Percentiles rank a stretch among this genome's conserved stretches.
Evolutionary conservation across 768 basidiomycete species (phyloP).

Genomic region (Auriscalpium orientale): DNA sequence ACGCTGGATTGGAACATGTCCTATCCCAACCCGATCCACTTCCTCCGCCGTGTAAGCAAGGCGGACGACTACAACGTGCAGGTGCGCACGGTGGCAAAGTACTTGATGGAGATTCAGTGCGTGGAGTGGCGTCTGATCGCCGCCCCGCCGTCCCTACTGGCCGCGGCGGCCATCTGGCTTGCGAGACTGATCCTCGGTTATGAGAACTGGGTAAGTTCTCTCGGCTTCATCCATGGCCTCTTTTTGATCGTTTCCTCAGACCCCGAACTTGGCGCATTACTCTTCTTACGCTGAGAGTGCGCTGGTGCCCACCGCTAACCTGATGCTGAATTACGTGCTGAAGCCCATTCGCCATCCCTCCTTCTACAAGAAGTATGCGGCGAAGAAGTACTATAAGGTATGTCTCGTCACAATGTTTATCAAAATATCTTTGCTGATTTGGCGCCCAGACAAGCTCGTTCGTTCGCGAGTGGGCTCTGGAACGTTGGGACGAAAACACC

Average conservation of each 20-base stretch:
- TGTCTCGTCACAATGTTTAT: conserved; percentile 10
- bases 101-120: conserved; percentile 78
- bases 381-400: conserved; percentile 80
- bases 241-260: conserved; percentile 35
- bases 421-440: not conserved
- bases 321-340: conserved; percentile 85
- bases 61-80: conserved; percentile 87
- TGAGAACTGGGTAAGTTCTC: conserved; percentile 71
- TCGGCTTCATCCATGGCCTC: not conserved
- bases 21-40: conserved; percentile 85
- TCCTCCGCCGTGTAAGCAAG: conserved; percentile 83
- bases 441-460: conserved; percentile 63
- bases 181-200: conserved; percentile 72
- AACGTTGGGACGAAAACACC: conserved; percentile 58
- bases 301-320: conserved; percentile 70
- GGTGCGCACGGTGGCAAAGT: conserved; percentile 83
- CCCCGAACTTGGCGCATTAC: conserved; percentile 80
- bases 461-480: conserved; percentile 80
- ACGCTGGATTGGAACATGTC: conserved; percentile 81
- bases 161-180: conserved; percentile 83
- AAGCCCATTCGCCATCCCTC: conserved; percentile 65
- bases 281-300: conserved; percentile 77
- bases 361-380: conserved; percentile 85
- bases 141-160: conserved; percentile 68
- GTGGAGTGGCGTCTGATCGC: conserved; percentile 75